phyloP scores from a whole-genome alignment of 2,329 filamentous ascomycete genomes.

The Calonectria pauciramosa region DNA sequence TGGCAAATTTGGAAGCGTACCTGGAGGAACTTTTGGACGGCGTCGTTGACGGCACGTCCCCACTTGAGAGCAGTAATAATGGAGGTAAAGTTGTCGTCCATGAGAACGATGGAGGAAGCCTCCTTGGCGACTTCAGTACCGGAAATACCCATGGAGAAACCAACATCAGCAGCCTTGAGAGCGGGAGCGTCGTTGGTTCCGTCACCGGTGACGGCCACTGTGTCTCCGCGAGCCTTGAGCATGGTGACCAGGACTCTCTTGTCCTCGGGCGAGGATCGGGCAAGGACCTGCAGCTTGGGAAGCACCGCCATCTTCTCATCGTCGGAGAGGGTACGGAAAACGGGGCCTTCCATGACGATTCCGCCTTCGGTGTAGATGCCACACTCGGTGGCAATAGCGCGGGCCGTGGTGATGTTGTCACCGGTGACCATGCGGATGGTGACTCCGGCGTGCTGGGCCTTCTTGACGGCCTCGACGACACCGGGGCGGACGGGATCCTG shows the following conservation, averaged over 20 bases:
- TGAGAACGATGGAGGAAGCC: conserved; percentile 75
- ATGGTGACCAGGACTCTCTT: conserved; percentile 76
- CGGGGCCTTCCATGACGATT: conserved; percentile 69
- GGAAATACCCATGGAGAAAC: conserved; percentile 77
- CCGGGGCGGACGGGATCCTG: conserved; percentile 74
- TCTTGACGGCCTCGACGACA: conserved; percentile 71
- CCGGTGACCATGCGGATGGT: conserved; percentile 74
- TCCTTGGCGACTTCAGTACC: conserved; percentile 77
- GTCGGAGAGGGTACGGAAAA: conserved; percentile 70
- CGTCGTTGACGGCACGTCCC: conserved; percentile 77
- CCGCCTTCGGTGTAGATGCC: conserved; percentile 71
- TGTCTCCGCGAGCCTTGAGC: conserved; percentile 75
- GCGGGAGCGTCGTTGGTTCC: conserved; percentile 77
- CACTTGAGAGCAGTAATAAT: conserved; percentile 77
- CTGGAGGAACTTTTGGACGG: conserved; percentile 75
- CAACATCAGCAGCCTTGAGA: conserved; percentile 75
- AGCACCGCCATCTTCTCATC: conserved; percentile 64
- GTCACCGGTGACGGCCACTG: conserved; percentile 76
- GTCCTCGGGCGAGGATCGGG: conserved; percentile 78
- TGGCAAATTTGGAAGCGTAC: not conserved
- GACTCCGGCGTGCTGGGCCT: conserved; percentile 74
- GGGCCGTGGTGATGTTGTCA: conserved; percentile 56
- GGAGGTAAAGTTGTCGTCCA: conserved; percentile 76
- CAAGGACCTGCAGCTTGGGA: conserved; percentile 76
- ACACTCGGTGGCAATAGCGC: conserved; percentile 58